Percentiles rank a stretch among this genome's conserved stretches.
Evolutionary conservation across 805 yeast genomes (phyloP).

Genomic region (Ogataea neopini): DNA sequence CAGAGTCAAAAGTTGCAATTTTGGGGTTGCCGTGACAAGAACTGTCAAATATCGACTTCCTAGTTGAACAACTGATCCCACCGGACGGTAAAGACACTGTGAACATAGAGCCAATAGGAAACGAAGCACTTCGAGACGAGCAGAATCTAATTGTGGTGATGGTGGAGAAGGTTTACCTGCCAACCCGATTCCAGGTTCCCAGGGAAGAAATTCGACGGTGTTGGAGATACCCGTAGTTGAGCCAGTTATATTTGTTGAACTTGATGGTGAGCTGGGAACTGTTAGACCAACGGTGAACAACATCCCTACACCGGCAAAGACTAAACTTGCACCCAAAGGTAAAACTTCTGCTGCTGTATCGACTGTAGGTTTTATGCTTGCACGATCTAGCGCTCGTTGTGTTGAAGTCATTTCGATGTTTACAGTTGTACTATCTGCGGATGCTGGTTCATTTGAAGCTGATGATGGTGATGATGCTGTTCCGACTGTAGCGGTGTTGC

Average conservation of each 20-base stretch:
- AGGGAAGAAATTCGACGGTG: slow-evolving; percentile 45
- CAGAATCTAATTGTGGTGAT: slow-evolving; percentile 51
- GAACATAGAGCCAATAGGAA: slow-evolving; percentile 63
- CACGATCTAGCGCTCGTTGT: slow-evolving; percentile 16
- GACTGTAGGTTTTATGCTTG: slow-evolving; percentile 18
- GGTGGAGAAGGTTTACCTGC: slow-evolving; percentile 31
- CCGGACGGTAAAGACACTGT: slow-evolving; percentile 53
- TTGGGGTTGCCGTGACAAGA: slow-evolving; percentile 51
- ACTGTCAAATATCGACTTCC: slow-evolving; percentile 67
- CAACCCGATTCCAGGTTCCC: slow-evolving; percentile 83
- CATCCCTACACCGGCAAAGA: slow-evolving; percentile 44
- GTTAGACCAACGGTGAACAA: slow-evolving; percentile 62
- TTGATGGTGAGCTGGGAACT: slow-evolving; percentile 27
- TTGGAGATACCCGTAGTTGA: slow-evolving; percentile 15
- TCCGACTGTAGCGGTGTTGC: slow-evolving; percentile 28
- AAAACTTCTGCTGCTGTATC: slow-evolving; percentile 14
- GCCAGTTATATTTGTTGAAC: background rate
- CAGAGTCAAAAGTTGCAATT: slow-evolving; percentile 47
- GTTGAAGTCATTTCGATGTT: slow-evolving; percentile 12
- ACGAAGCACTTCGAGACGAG: slow-evolving; percentile 67
- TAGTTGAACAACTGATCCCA: slow-evolving; percentile 41
- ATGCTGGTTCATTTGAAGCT: slow-evolving; percentile 21
- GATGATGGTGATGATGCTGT: slow-evolving; percentile 24
- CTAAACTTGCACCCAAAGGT: slow-evolving; percentile 41
- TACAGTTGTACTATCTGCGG: slow-evolving; percentile 22